A percentile compares a stretch with the other conserved stretches of the same genome.
Conservation (phyloP, 169 alveolate species). For the Perkinsus chesapeaki region DNA sequence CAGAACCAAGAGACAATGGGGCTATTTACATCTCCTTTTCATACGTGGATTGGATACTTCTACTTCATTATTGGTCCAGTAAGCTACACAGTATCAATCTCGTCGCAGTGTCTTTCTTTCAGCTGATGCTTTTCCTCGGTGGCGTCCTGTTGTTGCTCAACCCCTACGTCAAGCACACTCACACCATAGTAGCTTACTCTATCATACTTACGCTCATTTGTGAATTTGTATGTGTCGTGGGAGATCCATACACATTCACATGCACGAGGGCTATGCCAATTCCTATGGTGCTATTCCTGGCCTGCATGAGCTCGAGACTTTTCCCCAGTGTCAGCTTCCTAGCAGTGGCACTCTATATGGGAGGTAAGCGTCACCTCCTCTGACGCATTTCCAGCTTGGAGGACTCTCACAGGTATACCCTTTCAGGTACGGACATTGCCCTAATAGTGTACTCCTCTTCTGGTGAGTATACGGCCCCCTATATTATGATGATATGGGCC, state of each 20-base stretch:
- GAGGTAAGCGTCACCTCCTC: neutral
- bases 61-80: neutral
- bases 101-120: neutral
- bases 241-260: neutral
- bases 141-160: neutral
- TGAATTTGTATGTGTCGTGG: neutral
- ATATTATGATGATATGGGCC: neutral
- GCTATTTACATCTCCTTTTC: neutral
- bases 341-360: neutral
- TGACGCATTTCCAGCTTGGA: too few relatives aligned
- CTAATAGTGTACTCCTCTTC: neutral
- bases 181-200: neutral
- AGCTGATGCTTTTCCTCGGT: neutral
- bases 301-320: neutral
- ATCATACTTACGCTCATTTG: neutral
- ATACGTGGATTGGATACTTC: neutral
- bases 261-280: neutral
- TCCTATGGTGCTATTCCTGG: neutral
- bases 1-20: neutral
- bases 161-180: neutral
- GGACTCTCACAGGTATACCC: too few relatives aligned
- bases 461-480: neutral
- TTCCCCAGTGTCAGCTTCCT: neutral
- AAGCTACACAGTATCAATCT: neutral
- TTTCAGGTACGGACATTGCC: neutral